A percentile compares a stretch with the other conserved stretches of the same genome.
Conservation (phyloP, 805 yeast species). For the Ogataea minuta region DNA sequence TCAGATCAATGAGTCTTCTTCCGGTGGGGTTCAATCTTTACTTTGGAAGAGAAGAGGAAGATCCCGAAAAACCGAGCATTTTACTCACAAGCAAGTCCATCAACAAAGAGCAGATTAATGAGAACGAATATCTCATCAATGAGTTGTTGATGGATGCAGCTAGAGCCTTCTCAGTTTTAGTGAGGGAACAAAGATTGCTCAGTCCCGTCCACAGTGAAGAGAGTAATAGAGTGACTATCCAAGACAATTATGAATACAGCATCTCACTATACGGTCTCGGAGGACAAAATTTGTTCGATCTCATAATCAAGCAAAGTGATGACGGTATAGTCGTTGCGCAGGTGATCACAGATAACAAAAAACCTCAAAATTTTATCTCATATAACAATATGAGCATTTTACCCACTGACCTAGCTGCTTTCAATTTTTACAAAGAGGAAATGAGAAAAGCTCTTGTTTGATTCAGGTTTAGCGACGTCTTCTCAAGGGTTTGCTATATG, state of each 20-base stretch:
- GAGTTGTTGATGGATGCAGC: conserved; percentile 8
- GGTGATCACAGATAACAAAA: background rate
- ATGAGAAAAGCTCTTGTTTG: background rate
- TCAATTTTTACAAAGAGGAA: background rate
- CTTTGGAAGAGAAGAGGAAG: conserved; percentile 8
- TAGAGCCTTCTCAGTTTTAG: conserved; percentile 8
- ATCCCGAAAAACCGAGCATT: background rate
- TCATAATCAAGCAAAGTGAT: conserved; percentile 13
- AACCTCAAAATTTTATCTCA: conserved; percentile 7
- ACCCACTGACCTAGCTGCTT: background rate
- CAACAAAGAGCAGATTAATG: background rate
- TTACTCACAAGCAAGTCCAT: conserved; percentile 11
- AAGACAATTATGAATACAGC: conserved; percentile 12
- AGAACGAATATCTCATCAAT: background rate
- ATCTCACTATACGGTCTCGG: conserved; percentile 18
- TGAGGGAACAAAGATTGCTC: background rate
- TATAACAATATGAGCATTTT: background rate
- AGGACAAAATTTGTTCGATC: conserved; percentile 11
- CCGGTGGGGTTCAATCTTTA: conserved; percentile 23
- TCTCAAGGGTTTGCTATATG: conserved; percentile 18
- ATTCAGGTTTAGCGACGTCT: conserved; percentile 20
- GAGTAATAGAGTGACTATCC: background rate
- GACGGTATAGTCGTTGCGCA: conserved; percentile 6
- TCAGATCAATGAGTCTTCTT: conserved; percentile 2
- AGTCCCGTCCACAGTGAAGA: background rate